These are phyloP conservation scores for Macrophomina phaseolina DNA, from an alignment of 2,329 filamentous ascomycete species.

Conservation along the genomic window DNA sequence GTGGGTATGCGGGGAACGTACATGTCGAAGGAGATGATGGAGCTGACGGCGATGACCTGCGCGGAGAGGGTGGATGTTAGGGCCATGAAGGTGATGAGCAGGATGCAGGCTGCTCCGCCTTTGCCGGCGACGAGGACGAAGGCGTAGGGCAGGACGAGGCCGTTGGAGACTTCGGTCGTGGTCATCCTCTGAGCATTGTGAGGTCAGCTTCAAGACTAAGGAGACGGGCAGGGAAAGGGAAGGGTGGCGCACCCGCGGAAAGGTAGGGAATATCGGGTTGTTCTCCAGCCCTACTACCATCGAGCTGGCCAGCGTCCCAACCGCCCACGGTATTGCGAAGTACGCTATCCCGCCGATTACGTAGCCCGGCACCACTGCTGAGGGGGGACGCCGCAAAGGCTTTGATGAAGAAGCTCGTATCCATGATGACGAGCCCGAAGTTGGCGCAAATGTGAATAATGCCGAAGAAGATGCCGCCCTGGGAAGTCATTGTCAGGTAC, in stretches of 20 bases:
- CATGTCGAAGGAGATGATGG: conserved; percentile 61
- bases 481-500: conserved; percentile 63
- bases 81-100: conserved; percentile 47
- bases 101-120: conserved; percentile 45
- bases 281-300: conserved; percentile 56
- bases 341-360: conserved; percentile 59
- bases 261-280: conserved; percentile 59
- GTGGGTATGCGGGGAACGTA: conserved; percentile 38
- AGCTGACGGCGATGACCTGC: conserved; percentile 60
- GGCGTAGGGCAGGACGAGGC: conserved; percentile 47
- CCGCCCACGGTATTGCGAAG: conserved; percentile 60
- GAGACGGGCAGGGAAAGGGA: neutral
- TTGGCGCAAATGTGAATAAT: conserved; percentile 58
- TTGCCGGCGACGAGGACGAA: conserved; percentile 47
- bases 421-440: conserved; percentile 62
- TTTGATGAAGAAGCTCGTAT: conserved; percentile 61
- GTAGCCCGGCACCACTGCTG: conserved; percentile 59
- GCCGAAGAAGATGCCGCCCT: conserved; percentile 55
- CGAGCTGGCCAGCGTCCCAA: conserved; percentile 59
- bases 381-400: conserved; percentile 54
- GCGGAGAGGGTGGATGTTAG: conserved; percentile 57
- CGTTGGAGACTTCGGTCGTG: conserved; percentile 43
- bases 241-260: conserved; percentile 42
- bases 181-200: conserved; percentile 39
- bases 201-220: conserved; percentile 6